phyloP scores from a whole-genome alignment of 306 rosid species.

The Hippophae tibetana region DNA sequence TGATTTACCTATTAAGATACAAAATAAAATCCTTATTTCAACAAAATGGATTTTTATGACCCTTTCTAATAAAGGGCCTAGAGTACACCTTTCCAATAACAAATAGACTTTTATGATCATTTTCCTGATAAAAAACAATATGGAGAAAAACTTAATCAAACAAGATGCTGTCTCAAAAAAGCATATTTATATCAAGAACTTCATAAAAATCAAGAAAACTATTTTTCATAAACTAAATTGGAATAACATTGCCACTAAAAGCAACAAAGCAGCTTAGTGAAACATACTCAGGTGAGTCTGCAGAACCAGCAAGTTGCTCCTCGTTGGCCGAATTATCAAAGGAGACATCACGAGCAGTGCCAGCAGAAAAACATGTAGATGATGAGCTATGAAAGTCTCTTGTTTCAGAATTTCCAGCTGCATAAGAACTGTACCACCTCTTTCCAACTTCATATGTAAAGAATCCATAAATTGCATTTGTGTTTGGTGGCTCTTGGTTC shows the following conservation, averaged over 20 bases:
- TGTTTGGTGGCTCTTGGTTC: conserved; percentile 44
- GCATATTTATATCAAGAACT: background rate
- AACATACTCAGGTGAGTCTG: conserved; percentile 71
- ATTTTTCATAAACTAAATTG: background rate
- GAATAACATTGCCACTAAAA: conserved; percentile 5
- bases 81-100: too few relatives aligned
- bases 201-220: background rate
- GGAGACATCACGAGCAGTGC: conserved; percentile 64
- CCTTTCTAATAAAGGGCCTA: too few relatives aligned
- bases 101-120: too few relatives aligned
- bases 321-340: conserved; percentile 58
- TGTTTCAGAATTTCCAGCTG: conserved; percentile 30
- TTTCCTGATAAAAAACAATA: too few relatives aligned
- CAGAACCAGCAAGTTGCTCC: conserved; percentile 44
- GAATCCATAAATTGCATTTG: conserved; percentile 47
- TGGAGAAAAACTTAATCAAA: too few relatives aligned
- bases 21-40: too few relatives aligned
- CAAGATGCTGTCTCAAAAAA: too few relatives aligned
- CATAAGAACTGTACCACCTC: conserved; percentile 32
- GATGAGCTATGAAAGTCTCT: conserved; percentile 51
- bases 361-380: conserved; percentile 41
- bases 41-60: too few relatives aligned
- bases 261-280: conserved; percentile 2
- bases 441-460: conserved; percentile 47
- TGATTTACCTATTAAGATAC: too few relatives aligned